phyloP scores from a whole-genome alignment of 1,284 basidiomycete genomes.

The Leccinum pachyderme region DNA sequence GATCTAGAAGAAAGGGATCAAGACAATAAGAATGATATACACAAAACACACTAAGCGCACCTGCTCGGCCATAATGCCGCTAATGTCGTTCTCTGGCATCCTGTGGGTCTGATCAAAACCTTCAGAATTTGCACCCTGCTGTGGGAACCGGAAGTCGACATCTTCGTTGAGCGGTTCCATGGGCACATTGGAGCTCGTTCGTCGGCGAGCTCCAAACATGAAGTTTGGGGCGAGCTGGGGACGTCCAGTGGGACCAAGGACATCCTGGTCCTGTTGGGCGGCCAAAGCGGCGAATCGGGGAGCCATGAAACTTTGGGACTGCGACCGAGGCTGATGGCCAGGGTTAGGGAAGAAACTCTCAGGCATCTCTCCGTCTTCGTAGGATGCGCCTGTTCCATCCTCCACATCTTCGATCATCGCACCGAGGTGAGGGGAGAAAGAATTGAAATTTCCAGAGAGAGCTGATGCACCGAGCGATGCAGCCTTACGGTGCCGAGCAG shows the following conservation, averaged over 20 bases:
- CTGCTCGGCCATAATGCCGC: constrained; percentile 88
- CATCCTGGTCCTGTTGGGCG: constrained; percentile 69
- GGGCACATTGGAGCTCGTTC: constrained; percentile 44
- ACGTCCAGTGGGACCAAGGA: constrained; percentile 74
- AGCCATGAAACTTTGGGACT: constrained; percentile 79
- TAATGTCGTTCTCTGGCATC: constrained; percentile 71
- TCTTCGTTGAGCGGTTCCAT: constrained; percentile 77
- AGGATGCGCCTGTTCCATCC: constrained; percentile 49
- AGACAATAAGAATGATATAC: background rate
- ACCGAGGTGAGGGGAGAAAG: constrained; percentile 74
- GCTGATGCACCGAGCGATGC: constrained; percentile 63
- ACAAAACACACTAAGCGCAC: constrained; percentile 38
- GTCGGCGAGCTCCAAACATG: constrained; percentile 79
- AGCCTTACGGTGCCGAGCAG: constrained; percentile 74
- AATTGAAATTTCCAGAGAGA: constrained; percentile 59
- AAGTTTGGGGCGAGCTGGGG: constrained; percentile 88
- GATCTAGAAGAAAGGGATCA: constrained; percentile 52
- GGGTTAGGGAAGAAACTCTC: constrained; percentile 50
- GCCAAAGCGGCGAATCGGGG: constrained; percentile 86
- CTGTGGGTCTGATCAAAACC: constrained; percentile 47
- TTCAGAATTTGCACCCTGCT: constrained; percentile 45
- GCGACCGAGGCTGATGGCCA: constrained; percentile 67
- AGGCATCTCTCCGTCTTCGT: constrained; percentile 75
- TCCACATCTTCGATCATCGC: constrained; percentile 80
- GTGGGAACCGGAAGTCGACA: constrained; percentile 77